These are phyloP conservation scores for Glonium stellatum DNA, from an alignment of 495 filamentous ascomycete genomes.

Conservation along the genomic window DNA sequence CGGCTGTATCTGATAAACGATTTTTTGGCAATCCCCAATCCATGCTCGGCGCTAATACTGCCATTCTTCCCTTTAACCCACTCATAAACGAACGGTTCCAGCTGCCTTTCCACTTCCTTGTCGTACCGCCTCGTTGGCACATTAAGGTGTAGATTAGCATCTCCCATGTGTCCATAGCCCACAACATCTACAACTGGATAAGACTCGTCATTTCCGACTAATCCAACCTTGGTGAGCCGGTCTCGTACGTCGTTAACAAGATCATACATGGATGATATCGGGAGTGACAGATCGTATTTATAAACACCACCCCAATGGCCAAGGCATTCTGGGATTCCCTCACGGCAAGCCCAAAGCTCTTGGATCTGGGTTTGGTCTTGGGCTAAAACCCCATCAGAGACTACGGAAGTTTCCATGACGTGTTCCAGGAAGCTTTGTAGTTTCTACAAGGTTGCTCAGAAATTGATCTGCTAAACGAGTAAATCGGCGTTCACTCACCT, in stretches of 20 bases:
- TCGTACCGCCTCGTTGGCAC: conserved; percentile 73
- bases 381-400: conserved; percentile 81
- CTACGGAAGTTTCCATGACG: conserved; percentile 76
- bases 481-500: conserved; percentile 27
- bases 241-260: conserved; percentile 77
- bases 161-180: conserved; percentile 98
- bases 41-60: conserved; percentile 94
- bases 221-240: conserved; percentile 61
- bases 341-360: conserved; percentile 84
- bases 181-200: conserved; percentile 78
- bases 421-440: conserved; percentile 65
- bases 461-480: background rate
- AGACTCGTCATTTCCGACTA: conserved; percentile 70
- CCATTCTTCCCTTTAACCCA: conserved; percentile 84
- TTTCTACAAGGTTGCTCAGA: conserved; percentile 22
- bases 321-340: conserved; percentile 81
- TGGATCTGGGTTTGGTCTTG: conserved; percentile 85
- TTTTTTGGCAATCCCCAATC: conserved; percentile 89
- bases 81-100: conserved; percentile 95
- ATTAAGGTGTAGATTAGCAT: conserved; percentile 91
- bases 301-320: conserved; percentile 93
- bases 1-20: conserved; percentile 88
- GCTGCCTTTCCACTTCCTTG: conserved; percentile 76
- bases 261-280: conserved; percentile 75
- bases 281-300: conserved; percentile 97